phyloP scores from a whole-genome alignment of 345 rosid species.

The Sisymbrium irio region DNA sequence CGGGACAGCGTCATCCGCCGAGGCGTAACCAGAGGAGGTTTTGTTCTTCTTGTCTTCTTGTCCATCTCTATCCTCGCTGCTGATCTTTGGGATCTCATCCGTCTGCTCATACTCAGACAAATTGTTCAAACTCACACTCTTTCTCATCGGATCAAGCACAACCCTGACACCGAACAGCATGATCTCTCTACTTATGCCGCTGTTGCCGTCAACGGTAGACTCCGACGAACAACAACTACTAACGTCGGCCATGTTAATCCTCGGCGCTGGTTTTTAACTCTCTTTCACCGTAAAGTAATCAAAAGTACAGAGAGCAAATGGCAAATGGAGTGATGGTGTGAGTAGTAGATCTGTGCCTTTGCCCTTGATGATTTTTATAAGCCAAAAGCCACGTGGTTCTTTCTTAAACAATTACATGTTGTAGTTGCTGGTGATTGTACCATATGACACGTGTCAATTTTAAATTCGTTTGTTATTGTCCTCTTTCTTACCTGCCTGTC shows the following conservation, averaged over 20 bases:
- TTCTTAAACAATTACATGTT: conserved; percentile 22
- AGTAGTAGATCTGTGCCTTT: conserved; percentile 7
- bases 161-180: conserved; percentile 90
- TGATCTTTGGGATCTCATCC: conserved; percentile 28
- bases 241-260: conserved; percentile 18
- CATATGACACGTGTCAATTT: background rate
- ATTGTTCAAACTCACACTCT: conserved; percentile 83
- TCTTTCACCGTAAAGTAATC: conserved; percentile 8
- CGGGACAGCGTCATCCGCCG: conserved; percentile 75
- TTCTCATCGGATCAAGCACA: conserved; percentile 92
- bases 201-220: conserved; percentile 26
- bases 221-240: conserved; percentile 26
- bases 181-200: conserved; percentile 47
- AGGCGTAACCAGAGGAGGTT: conserved; percentile 56
- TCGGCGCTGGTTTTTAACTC: background rate
- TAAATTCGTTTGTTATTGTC: background rate
- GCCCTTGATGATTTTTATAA: conserved; percentile 17
- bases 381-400: conserved; percentile 27
- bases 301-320: conserved; percentile 32
- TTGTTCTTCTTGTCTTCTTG: conserved; percentile 31
- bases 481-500: conserved; percentile 5
- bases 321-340: conserved; percentile 10
- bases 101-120: conserved; percentile 71
- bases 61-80: background rate
- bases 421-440: background rate